A percentile compares a stretch with the other conserved stretches of the same genome.
Evolutionary conservation across 2,329 filamentous ascomycete genomes (phyloP).

Genomic region (Fusarium veterinarium): DNA sequence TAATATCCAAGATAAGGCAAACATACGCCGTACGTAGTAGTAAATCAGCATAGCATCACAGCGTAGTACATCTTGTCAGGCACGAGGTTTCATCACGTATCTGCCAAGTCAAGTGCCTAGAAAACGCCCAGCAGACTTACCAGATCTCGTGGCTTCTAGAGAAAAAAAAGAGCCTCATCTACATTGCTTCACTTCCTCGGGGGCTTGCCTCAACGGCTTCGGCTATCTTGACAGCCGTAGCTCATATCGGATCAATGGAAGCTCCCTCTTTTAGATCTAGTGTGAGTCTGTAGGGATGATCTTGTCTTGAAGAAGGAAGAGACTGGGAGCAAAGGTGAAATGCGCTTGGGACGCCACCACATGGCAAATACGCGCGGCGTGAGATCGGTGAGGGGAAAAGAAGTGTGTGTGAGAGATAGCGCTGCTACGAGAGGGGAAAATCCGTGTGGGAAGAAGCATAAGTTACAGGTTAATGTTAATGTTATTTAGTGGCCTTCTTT

Average conservation of each 20-base stretch:
- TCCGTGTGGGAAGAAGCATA: neutral
- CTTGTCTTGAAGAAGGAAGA: slow-evolving; percentile 1
- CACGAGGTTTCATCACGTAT: slow-evolving; percentile 14
- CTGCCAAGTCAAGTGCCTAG: slow-evolving; percentile 15
- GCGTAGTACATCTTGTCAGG: slow-evolving; percentile 8
- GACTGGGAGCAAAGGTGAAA: neutral
- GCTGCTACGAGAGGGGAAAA: neutral
- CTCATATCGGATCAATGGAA: slow-evolving; percentile 41
- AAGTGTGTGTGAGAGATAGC: slow-evolving; percentile 4
- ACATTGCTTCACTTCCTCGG: neutral
- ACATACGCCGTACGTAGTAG: neutral
- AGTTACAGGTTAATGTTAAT: neutral
- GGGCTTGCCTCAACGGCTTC: slow-evolving; percentile 40
- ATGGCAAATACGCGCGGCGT: slow-evolving; percentile 39
- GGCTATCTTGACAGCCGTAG: slow-evolving; percentile 45
- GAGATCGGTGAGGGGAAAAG: slow-evolving; percentile 15
- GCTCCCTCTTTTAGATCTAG: slow-evolving; percentile 40
- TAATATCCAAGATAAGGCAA: neutral
- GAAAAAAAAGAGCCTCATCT: slow-evolving; percentile 19
- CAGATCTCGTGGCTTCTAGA: slow-evolving; percentile 6
- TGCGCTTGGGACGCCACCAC: slow-evolving; percentile 41
- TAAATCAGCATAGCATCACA: neutral
- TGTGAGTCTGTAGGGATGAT: slow-evolving; percentile 2
- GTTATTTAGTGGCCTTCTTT: neutral
- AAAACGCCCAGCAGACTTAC: neutral